These are phyloP conservation scores for Penicillium sp. DNA, from an alignment of 2,329 filamentous ascomycete species.

Conservation along the genomic window DNA sequence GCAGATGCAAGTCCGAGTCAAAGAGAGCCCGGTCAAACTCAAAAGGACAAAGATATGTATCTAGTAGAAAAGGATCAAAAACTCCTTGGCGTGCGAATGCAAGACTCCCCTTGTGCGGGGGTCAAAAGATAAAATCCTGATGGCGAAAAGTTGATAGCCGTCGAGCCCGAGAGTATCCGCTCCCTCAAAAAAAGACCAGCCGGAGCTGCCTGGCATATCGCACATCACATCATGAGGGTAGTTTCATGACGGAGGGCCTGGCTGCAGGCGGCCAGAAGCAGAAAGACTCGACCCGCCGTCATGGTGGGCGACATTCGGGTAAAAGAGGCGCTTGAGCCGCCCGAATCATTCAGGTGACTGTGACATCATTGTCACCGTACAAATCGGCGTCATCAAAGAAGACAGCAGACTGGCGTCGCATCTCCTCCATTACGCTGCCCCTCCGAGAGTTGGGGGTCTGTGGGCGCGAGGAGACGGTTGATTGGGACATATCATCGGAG, in stretches of 20 bases:
- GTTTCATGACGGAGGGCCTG: conserved; percentile 13
- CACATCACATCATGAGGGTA: conserved; percentile 6
- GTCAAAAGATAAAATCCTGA: too few species aligned
- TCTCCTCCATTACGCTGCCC: conserved; percentile 43
- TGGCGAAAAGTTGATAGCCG: not conserved
- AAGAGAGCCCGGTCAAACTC: not conserved
- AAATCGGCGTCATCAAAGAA: conserved; percentile 46
- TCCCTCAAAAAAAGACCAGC: conserved; percentile 2
- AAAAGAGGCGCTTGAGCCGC: conserved; percentile 16
- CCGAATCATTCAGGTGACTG: conserved; percentile 18
- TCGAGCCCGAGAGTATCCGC: conserved; percentile 5
- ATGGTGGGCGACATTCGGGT: conserved; percentile 7
- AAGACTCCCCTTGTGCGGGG: too few species aligned
- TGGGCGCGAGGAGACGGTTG: conserved; percentile 20
- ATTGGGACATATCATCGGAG: conserved; percentile 25
- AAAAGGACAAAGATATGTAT: not conserved
- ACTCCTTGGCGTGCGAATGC: conserved; percentile 1
- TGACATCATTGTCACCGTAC: conserved; percentile 29
- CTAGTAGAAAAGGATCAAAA: not conserved
- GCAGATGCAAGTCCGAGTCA: not conserved
- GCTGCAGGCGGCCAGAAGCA: conserved; percentile 20
- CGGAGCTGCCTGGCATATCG: conserved; percentile 21
- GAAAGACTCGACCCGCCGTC: conserved; percentile 10
- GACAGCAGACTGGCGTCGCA: conserved; percentile 47
- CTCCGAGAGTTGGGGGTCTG: conserved; percentile 23